Conservation (phyloP, 345 rosid species). For the Toxicodendron radicans region DNA sequence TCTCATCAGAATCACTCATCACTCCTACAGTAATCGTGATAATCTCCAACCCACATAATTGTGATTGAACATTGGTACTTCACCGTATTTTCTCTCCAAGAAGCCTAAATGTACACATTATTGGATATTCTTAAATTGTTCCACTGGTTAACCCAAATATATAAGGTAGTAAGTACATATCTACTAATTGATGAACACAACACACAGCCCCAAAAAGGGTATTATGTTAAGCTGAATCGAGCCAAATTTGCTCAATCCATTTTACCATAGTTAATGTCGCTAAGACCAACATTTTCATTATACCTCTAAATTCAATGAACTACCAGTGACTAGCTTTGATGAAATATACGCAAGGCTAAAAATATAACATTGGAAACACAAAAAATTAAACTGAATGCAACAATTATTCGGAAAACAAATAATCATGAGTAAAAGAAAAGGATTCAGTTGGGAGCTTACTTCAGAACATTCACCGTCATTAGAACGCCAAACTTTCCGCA, state of each 20-base stretch:
- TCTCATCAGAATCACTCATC: background rate
- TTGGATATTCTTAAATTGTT: no score
- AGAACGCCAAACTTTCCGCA: constrained; percentile 12
- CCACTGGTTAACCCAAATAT: no score
- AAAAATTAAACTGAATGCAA: background rate
- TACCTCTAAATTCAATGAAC: background rate
- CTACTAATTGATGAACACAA: no score
- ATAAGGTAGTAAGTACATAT: background rate
- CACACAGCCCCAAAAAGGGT: no score
- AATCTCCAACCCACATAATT: background rate
- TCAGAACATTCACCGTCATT: background rate
- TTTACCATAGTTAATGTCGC: background rate
- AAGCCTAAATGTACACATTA: background rate
- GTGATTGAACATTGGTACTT: background rate
- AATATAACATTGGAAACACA: background rate
- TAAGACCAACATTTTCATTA: background rate
- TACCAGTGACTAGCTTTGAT: background rate
- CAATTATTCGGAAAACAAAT: background rate
- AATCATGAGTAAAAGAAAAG: background rate
- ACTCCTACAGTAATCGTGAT: background rate
- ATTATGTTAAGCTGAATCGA: no score
- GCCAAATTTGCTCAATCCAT: background rate
- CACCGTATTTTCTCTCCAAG: background rate
- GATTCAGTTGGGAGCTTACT: constrained; percentile 9
- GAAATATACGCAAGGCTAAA: background rate